Evolutionary conservation across 2,329 filamentous ascomycete species (phyloP).

Genomic region (Colletotrichum cordylinicola): DNA sequence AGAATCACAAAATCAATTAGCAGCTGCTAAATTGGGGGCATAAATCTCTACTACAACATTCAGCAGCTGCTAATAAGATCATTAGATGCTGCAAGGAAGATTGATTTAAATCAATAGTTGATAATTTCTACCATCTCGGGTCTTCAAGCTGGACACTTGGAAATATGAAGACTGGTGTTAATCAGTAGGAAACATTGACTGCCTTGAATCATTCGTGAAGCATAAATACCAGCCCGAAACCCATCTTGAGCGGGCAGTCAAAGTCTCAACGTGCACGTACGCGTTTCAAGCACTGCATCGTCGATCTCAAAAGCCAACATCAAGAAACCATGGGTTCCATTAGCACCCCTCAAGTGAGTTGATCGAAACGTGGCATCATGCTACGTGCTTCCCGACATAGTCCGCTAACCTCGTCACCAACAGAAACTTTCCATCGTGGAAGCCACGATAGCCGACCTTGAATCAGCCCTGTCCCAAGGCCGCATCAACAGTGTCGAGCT

Average conservation of each 20-base stretch:
- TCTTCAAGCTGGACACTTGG: background rate
- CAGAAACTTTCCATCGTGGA: conserved; percentile 25
- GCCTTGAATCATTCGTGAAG: background rate
- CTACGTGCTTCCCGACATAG: background rate
- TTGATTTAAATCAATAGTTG: background rate
- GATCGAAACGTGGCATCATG: background rate
- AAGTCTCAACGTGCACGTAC: background rate
- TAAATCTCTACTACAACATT: background rate
- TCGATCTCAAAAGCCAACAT: background rate
- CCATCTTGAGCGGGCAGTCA: background rate
- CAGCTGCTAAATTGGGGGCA: background rate
- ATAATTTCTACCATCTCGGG: background rate
- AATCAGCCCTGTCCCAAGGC: conserved; percentile 22
- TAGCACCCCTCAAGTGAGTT: background rate
- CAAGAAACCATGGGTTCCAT: background rate
- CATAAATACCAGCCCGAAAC: background rate
- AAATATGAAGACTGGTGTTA: background rate
- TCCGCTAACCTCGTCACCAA: background rate
- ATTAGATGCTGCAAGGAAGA: background rate
- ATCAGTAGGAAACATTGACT: background rate
- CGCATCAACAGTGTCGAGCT: conserved; percentile 31
- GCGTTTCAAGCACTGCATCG: background rate
- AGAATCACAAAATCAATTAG: background rate
- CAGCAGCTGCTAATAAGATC: background rate
- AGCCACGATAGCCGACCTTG: conserved; percentile 29